Base-by-base conservation (phyloP, 352 stramenopile species). In the Paralagenidium karlingii region DNA sequence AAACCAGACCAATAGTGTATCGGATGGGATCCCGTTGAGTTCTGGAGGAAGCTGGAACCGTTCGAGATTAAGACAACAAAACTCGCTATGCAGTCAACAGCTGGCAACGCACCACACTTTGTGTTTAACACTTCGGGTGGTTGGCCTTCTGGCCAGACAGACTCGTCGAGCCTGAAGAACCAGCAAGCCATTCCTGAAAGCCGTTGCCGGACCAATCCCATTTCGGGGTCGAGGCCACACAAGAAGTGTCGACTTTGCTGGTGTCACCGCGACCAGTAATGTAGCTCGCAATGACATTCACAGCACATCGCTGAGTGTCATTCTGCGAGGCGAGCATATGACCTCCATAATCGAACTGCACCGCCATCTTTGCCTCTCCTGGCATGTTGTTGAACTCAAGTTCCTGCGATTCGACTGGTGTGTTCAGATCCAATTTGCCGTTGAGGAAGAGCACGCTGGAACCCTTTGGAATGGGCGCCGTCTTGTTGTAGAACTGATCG, bases 341-440 rank as follows among this genome's bases (percentile, higher is more conserved):
- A n/a, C n/a, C 55, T 3, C 57, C 66, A 39, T 61, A 58, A 2
- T 73, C 57, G 30, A 68, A 76, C 24, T 63, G 45, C 9, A 75
- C 25, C 3, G 70, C 40, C 47, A 69, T 53, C 24, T 73, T 73
- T n/a, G n/a, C n/a, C 2, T 50, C 40, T 7, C 36, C 38, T 9
- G 32, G 15, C 8, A 69, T 22, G 24, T 51, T 48, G 15, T 39
- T 40, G 41, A 32, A 47, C 33, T 62, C 24, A 9, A 33, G 9
- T 2, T 37, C 26, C 0, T 44, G 55, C 11, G 42, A 43, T 27
- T 70, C 56, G 22, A 22, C 28, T 1, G 38, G 19, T 5, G 57
- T 77, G 34, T 69, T 45, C 6, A 63, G 58, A 33, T 73, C 57
- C 12, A 73, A 43, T 13, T 52, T 49, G 21, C 60, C 60, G 16